A percentile compares a stretch with the other conserved stretches of the same genome.
Evolutionary conservation across 805 yeast species (phyloP).

Genomic region (Wickerhamomyces rabaulensis): DNA sequence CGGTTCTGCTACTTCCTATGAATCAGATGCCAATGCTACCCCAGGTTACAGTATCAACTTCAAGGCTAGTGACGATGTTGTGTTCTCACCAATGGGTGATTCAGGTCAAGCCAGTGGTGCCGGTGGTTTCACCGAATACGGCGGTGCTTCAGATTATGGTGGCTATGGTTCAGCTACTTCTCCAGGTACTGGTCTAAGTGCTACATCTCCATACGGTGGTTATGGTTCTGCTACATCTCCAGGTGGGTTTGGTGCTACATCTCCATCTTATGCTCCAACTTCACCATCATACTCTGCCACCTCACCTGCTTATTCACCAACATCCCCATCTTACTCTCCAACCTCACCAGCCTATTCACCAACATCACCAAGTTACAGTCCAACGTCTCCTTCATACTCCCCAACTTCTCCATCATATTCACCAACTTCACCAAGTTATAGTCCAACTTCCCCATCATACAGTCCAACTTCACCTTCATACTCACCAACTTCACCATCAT

Average conservation of each 20-base stretch:
- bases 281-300: constrained; percentile 70
- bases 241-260: constrained; percentile 51
- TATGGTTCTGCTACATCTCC: constrained; percentile 52
- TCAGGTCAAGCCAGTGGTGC: constrained; percentile 84
- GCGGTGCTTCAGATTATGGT: constrained; percentile 49
- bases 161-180: constrained; percentile 56
- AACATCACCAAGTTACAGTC: constrained; percentile 68
- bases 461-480: constrained; percentile 78
- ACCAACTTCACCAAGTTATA: constrained; percentile 77
- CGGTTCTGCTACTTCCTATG: constrained; percentile 89
- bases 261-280: constrained; percentile 73
- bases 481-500: constrained; percentile 67
- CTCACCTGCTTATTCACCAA: constrained; percentile 67
- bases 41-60: constrained; percentile 60
- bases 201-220: constrained; percentile 44
- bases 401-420: constrained; percentile 68
- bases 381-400: constrained; percentile 60
- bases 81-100: constrained; percentile 89
- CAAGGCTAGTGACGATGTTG: constrained; percentile 64
- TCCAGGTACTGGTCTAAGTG: constrained; percentile 43
- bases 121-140: constrained; percentile 60
- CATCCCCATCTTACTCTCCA: constrained; percentile 66
- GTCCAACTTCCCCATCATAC: constrained; percentile 69
- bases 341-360: constrained; percentile 72
- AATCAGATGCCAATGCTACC: constrained; percentile 69